Base-by-base conservation (phyloP, 2,329 filamentous ascomycete genomes). In the Pseudogymnoascus sp. region DNA sequence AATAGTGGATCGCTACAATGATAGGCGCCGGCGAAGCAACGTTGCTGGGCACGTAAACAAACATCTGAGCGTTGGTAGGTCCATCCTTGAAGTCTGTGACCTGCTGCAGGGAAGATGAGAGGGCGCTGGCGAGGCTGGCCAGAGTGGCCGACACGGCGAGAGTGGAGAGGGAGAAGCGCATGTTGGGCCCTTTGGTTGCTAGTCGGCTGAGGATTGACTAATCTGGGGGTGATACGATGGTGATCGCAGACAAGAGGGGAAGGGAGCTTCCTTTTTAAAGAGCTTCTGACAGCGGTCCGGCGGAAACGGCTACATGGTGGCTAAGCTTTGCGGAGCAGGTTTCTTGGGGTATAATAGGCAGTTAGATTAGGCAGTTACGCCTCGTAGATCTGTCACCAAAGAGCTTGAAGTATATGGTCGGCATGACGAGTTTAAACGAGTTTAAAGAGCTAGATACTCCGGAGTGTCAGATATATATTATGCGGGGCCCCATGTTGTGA, bases 1-100 rank as follows among this genome's bases (percentile, higher is more conserved):
- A 54, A n/a, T 54, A 54, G 43, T 54, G 43, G 8, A 68, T 67
- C 20, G 66, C 67, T 11, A 70, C 65, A 25, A 70, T 62, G n/a
- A 69, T 67, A 2, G 68, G 67, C 4, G 67, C 64, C 0, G 59
- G 58, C 11, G 58, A 35, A 2, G 57, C 20, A 22, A 67, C 64
- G 22, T 58, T 66, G 2, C 47, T 63, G 16, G 68, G 68, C 8
- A 69, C 47, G 30, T 70, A 70, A 22, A 69, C 62, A 50, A 69
- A 68, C 67, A 70, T 69, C 3, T 57, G 57, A 1, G 65, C 67
- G 2, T 58, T 61, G 2, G 67, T 68, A 0, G 68, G 67, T 1
- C 65, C 65, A 54, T 60, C 57, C 1, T 58, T 66, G 54, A 70
- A 70, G 14, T 22, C 62, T 5, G 63, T 62, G 43, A 69, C 64